Conservation (phyloP, 1,284 basidiomycete genomes). For the Ceratobasidium sp. region DNA sequence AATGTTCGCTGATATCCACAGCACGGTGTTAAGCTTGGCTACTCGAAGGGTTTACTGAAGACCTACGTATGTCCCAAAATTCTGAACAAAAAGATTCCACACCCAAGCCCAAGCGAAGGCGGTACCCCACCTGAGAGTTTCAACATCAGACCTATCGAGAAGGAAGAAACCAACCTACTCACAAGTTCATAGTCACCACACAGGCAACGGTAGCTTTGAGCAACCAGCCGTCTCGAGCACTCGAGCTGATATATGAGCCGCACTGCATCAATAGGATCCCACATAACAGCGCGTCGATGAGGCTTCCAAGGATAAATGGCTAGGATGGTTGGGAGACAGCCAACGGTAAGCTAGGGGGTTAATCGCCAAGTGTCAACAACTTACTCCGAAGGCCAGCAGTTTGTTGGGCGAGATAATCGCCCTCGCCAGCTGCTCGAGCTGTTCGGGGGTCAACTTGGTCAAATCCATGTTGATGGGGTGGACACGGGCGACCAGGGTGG, state of each 20-base stretch:
- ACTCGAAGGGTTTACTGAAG: neutral
- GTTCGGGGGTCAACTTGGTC: neutral
- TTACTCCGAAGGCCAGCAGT: neutral
- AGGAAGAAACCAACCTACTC: neutral
- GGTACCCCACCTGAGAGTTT: constrained; percentile 5
- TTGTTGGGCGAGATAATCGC: neutral
- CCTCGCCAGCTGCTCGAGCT: neutral
- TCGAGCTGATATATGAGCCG: constrained; percentile 20
- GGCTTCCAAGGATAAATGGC: constrained; percentile 8
- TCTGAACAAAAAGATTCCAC: constrained; percentile 16
- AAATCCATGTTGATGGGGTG: neutral
- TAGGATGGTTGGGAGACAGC: neutral
- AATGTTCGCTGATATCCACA: neutral
- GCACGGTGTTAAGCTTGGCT: too few relatives aligned
- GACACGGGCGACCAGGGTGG: too few relatives aligned
- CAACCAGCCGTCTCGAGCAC: too few relatives aligned
- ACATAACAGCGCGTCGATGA: constrained; percentile 11
- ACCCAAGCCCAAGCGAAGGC: constrained; percentile 21
- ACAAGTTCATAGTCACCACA: constrained; percentile 20
- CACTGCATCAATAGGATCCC: constrained; percentile 10
- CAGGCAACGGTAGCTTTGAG: too few relatives aligned
- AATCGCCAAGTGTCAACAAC: neutral
- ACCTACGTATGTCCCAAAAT: constrained; percentile 32
- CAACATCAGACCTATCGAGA: neutral
- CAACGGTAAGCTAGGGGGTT: neutral